Evolutionary conservation across 345 rosid species (phyloP).

Genomic region (Alliaria petiolata): DNA sequence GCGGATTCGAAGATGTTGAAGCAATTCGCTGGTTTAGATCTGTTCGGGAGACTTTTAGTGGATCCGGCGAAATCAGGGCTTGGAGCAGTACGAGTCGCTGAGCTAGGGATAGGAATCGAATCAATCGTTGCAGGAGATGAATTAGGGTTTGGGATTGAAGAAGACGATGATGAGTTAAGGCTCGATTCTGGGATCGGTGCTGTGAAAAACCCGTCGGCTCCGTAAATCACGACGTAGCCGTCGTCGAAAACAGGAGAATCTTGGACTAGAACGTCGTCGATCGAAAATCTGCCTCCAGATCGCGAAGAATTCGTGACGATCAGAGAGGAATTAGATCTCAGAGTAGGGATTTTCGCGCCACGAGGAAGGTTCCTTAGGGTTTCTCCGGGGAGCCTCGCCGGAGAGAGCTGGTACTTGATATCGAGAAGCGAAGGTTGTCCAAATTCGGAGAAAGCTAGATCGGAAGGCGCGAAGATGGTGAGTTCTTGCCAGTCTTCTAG

Average conservation of each 20-base stretch:
- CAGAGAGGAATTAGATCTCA: slow-evolving; percentile 28
- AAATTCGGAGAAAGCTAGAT: slow-evolving; percentile 24
- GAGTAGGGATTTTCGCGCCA: slow-evolving; percentile 39
- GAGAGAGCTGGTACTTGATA: slow-evolving; percentile 38
- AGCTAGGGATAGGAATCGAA: slow-evolving; percentile 10
- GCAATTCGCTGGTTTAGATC: neutral
- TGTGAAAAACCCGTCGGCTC: slow-evolving; percentile 33
- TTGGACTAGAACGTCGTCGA: slow-evolving; percentile 34
- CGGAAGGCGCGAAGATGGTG: slow-evolving; percentile 44
- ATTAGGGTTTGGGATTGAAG: slow-evolving; percentile 3
- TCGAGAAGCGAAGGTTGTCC: slow-evolving; percentile 40
- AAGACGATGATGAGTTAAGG: slow-evolving; percentile 1
- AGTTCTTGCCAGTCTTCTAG: slow-evolving; percentile 29
- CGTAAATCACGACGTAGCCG: slow-evolving; percentile 33
- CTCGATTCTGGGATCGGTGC: neutral
- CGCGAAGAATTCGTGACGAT: slow-evolving; percentile 16
- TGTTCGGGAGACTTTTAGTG: neutral
- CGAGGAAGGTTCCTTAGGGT: slow-evolving; percentile 21
- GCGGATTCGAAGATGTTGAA: slow-evolving; percentile 33
- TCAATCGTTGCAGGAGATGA: neutral
- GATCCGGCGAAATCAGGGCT: neutral
- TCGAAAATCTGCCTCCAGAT: neutral
- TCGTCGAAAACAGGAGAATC: slow-evolving; percentile 35
- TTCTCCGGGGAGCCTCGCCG: slow-evolving; percentile 23
- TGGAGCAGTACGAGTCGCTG: neutral